Base-by-base conservation (phyloP, 208 protist genomes). In the Porcisia hertigi region DNA sequence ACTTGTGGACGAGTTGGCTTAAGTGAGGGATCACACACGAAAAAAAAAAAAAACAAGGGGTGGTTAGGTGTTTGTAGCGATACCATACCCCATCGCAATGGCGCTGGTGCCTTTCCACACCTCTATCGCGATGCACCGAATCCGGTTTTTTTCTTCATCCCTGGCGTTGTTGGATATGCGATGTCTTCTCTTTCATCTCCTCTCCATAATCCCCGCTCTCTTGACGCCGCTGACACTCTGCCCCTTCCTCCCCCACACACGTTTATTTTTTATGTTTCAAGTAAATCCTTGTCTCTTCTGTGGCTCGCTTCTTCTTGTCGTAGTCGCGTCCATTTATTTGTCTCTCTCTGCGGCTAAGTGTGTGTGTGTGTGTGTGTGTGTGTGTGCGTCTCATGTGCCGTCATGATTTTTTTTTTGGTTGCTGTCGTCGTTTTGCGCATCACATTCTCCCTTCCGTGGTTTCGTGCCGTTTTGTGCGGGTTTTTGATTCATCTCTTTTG, bases 1-100 rank as follows among this genome's bases (percentile, higher is more conserved):
- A 0, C 81, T 97, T 18, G 92, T 97, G 25, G 94, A 97, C 69
- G 92, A 97, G 77, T 85, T 96, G 58, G 90, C 92, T 75, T 98
- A 97, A 82, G 36, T 2, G 36, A 45, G 39, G 9, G 60, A 45
- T 18, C 14, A 49, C 34, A 47, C 18, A 43, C 7, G 1, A 52
- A 25, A 3, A 25, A 18, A 3, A 23, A 57, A 55, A n/a, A 60
- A 60, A 60, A n/a, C 3, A 60, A 30, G 55, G 47, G 45, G 0
- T 0, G 16, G 23, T 36, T 3, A 70, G 45, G 16, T 70, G 43
- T 25, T 20, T 3, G 9, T 55, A 20, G 25, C 25, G 25, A 34
- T 5, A 55, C 12, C 9, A n/a, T 18, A 23, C 16, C 65, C 0
- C 1, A 18, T 3, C 43, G 9, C 62, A 23, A 47, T 34, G 16